Percentiles rank a stretch among this genome's conserved stretches.
phyloP scores from a whole-genome alignment of 108 stramenopile species.

The Skeletonema tropicum region DNA sequence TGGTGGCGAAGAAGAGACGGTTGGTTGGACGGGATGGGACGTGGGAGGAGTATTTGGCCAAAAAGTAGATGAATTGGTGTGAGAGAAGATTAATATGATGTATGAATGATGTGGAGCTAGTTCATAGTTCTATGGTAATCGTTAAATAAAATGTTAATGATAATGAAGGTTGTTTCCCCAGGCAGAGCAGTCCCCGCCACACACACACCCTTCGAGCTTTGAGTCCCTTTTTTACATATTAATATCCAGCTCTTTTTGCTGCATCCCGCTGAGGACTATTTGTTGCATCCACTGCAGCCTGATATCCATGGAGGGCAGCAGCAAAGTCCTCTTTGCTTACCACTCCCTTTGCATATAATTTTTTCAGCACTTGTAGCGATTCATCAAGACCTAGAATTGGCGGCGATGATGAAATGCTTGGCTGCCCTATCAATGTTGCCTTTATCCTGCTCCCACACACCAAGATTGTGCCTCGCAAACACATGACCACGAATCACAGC shows the following conservation, averaged over 20 bases:
- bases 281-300: neutral
- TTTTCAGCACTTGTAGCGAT: neutral
- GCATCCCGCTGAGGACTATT: neutral
- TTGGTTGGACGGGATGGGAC: constrained; percentile 54
- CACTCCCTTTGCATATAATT: neutral
- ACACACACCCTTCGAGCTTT: too few species aligned
- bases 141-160: too few species aligned
- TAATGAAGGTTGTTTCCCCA: too few species aligned
- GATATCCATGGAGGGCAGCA: neutral
- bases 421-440: neutral
- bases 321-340: neutral
- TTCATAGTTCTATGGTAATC: too few species aligned
- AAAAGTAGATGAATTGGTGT: neutral
- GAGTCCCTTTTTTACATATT: too few species aligned
- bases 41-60: constrained; percentile 52
- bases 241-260: too few species aligned
- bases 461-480: neutral
- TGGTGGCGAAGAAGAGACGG: constrained; percentile 73
- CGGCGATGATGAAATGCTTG: neutral
- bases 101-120: too few species aligned
- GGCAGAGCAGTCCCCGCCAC: too few species aligned
- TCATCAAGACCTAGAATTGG: neutral
- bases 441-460: neutral
- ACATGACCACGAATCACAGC: neutral
- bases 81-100: too few species aligned